These are phyloP conservation scores for Dichotomopilus funicola DNA, from an alignment of 2,329 filamentous ascomycete species.

Conservation along the genomic window DNA sequence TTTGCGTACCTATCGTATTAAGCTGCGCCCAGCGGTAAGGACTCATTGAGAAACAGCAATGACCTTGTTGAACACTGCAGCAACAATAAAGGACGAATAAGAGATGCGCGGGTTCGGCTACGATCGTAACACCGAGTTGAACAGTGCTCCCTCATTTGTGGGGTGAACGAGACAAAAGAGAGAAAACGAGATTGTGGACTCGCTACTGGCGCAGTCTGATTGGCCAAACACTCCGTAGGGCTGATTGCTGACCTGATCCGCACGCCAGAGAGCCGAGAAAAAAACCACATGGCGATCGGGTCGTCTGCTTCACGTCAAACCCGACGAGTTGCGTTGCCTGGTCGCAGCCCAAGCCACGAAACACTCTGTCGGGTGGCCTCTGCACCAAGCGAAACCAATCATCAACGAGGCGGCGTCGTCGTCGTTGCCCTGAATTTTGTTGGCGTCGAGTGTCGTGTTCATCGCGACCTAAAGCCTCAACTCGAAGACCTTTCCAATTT, in stretches of 20 bases:
- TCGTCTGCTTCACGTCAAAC: background rate
- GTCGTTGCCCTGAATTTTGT: too few species aligned
- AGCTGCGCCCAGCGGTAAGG: too few species aligned
- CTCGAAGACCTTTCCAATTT: too few species aligned
- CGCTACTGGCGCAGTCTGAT: constrained; percentile 3
- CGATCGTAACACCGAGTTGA: constrained; percentile 6
- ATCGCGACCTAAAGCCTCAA: too few species aligned
- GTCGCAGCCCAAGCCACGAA: constrained; percentile 12
- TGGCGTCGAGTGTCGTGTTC: too few species aligned
- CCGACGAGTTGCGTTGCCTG: background rate
- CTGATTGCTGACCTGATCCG: constrained; percentile 9
- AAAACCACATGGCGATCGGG: constrained; percentile 3
- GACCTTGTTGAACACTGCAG: too few species aligned
- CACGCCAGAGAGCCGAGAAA: background rate
- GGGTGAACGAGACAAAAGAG: background rate
- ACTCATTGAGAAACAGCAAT: too few species aligned
- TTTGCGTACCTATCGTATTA: too few species aligned
- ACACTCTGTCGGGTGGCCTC: constrained; percentile 5
- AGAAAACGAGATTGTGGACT: constrained; percentile 1
- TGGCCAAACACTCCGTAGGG: constrained; percentile 10
- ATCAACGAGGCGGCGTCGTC: too few species aligned
- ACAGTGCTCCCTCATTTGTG: background rate
- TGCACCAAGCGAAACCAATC: too few species aligned
- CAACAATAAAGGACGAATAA: background rate
- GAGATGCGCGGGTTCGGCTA: background rate